A percentile compares a stretch with the other conserved stretches of the same genome.
Conservation (phyloP, 345 rosid genomes). For the Leavenworthia alabamica region DNA sequence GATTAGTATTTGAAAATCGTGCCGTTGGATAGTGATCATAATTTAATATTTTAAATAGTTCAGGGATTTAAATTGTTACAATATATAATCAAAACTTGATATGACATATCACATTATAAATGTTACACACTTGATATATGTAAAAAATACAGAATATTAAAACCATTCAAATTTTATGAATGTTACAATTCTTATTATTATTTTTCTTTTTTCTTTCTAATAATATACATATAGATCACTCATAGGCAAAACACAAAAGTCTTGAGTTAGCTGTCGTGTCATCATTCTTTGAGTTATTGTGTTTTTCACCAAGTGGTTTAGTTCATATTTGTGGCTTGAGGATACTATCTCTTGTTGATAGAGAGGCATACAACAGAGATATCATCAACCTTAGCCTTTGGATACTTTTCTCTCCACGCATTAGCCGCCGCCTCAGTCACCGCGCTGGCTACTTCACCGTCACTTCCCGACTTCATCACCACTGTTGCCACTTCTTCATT, state of each 20-base stretch:
- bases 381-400: constrained; percentile 68
- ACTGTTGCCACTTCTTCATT: constrained; percentile 52
- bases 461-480: constrained; percentile 39
- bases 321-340: constrained; percentile 9
- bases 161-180: no score
- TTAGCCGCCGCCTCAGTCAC: constrained; percentile 52
- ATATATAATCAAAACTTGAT: no score
- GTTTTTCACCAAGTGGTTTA: background rate
- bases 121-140: no score
- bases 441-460: constrained; percentile 49
- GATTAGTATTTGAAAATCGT: constrained; percentile 3
- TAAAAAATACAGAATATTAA: no score
- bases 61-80: no score
- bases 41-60: no score
- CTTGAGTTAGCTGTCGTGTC: constrained; percentile 9
- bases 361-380: constrained; percentile 62
- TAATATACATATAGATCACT: background rate
- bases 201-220: background rate
- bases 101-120: no score
- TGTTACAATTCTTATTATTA: background rate
- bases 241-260: background rate
- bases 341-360: constrained; percentile 24
- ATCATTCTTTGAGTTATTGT: background rate
- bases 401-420: constrained; percentile 60
- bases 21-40: no score